phyloP scores from a whole-genome alignment of 768 basidiomycete species.

The Lenzites betulinus region DNA sequence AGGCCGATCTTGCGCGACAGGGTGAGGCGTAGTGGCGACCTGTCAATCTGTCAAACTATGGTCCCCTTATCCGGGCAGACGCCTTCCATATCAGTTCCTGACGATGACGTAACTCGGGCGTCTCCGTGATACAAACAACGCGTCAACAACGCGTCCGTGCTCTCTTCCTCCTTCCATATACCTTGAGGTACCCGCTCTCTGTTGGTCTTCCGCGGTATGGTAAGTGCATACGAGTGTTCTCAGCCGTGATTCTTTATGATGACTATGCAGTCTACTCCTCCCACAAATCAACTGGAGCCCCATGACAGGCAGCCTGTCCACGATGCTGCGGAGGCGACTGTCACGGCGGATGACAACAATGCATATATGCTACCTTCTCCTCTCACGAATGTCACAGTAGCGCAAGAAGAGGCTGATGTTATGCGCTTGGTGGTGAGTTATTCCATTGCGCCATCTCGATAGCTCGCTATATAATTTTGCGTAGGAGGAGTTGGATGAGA shows the following conservation, averaged over 20 bases:
- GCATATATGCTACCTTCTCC: constrained; percentile 6
- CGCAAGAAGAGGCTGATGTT: neutral
- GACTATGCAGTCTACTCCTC: no score
- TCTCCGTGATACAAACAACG: constrained; percentile 11
- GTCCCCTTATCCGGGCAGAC: neutral
- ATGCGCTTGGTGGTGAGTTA: neutral
- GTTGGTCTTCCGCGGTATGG: neutral
- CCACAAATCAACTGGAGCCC: no score
- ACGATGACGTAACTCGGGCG: neutral
- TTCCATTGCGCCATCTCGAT: neutral
- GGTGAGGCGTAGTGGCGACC: neutral
- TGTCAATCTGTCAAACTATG: constrained; percentile 8
- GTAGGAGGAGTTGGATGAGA: no score
- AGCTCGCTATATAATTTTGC: no score
- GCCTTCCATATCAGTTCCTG: neutral
- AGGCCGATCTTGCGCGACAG: neutral
- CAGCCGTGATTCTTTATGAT: no score
- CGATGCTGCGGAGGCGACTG: neutral
- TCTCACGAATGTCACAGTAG: neutral
- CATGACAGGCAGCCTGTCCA: neutral
- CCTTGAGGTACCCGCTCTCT: neutral
- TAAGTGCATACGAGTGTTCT: no score
- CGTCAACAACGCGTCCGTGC: constrained; percentile 16
- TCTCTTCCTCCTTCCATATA: neutral
- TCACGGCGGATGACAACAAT: neutral